Conservation (phyloP, 176 grass and related monocot genomes). For the Zizania latifolia region DNA sequence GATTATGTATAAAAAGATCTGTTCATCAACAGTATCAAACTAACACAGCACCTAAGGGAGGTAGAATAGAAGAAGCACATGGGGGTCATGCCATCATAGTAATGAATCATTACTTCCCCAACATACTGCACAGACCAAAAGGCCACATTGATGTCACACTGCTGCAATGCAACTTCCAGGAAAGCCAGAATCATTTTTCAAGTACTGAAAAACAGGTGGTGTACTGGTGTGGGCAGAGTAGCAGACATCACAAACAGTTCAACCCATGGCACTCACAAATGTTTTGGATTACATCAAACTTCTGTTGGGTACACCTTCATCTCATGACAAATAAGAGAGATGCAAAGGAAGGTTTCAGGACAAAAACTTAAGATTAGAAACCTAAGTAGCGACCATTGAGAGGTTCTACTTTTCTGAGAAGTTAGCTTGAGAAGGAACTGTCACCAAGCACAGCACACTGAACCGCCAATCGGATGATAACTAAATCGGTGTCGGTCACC, state of each 20-base stretch:
- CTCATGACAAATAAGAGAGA: constrained; percentile 36
- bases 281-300: constrained; percentile 16
- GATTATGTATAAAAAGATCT: background rate
- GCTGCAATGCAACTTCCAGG: constrained; percentile 2
- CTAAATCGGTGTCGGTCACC: constrained; percentile 7
- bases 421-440: constrained; percentile 7
- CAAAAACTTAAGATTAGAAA: background rate
- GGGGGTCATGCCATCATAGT: constrained; percentile 30
- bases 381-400: constrained; percentile 11
- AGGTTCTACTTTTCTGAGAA: background rate
- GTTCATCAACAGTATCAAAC: constrained; percentile 18
- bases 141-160: constrained; percentile 27
- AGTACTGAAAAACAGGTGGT: background rate
- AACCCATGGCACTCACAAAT: constrained; percentile 22
- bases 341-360: constrained; percentile 9
- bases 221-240: too few relatives aligned
- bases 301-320: constrained; percentile 26
- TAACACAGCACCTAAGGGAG: constrained; percentile 18
- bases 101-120: constrained; percentile 33
- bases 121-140: constrained; percentile 24
- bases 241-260: constrained; percentile 7
- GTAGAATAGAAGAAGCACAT: constrained; percentile 18
- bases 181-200: constrained; percentile 36
- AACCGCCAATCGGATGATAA: constrained; percentile 20
- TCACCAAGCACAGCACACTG: constrained; percentile 27